Conservation (phyloP, 2,329 filamentous ascomycete genomes). For the Aureobasidium sp. region DNA sequence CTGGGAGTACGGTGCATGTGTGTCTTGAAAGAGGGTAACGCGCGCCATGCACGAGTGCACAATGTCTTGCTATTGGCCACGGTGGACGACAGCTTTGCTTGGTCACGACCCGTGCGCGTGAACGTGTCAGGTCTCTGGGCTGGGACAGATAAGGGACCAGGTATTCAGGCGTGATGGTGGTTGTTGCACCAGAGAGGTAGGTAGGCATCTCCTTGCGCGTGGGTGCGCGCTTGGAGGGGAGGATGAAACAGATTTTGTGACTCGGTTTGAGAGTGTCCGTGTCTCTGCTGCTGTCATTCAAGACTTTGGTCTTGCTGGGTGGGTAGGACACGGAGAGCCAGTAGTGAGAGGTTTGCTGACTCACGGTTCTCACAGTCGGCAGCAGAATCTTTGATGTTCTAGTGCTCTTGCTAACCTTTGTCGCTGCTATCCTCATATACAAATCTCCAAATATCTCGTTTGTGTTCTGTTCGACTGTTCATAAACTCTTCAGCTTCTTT, state of each 20-base stretch:
- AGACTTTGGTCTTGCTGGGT: too few species aligned
- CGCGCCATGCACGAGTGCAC: background rate
- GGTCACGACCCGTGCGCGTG: background rate
- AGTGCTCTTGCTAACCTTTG: background rate
- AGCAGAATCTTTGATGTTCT: background rate
- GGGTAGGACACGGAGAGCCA: background rate
- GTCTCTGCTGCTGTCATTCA: background rate
- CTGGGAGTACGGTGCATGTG: background rate
- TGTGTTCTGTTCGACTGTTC: background rate
- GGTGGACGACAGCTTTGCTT: background rate
- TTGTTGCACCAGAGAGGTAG: background rate
- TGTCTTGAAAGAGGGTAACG: background rate
- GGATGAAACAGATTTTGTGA: conserved; percentile 1
- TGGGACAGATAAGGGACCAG: background rate
- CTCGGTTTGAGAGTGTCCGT: background rate
- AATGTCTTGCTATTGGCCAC: background rate
- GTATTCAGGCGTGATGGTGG: background rate
- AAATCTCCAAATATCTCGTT: background rate
- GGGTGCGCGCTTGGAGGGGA: background rate
- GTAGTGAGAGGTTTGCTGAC: background rate
- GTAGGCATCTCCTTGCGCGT: background rate
- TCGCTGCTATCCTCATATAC: background rate
- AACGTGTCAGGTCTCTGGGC: background rate
- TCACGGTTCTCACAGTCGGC: background rate
- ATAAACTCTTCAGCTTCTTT: background rate